These are phyloP conservation scores for Podila minutissima DNA, from an alignment of 192 early-diverging fungal species.

Conservation along the genomic window DNA sequence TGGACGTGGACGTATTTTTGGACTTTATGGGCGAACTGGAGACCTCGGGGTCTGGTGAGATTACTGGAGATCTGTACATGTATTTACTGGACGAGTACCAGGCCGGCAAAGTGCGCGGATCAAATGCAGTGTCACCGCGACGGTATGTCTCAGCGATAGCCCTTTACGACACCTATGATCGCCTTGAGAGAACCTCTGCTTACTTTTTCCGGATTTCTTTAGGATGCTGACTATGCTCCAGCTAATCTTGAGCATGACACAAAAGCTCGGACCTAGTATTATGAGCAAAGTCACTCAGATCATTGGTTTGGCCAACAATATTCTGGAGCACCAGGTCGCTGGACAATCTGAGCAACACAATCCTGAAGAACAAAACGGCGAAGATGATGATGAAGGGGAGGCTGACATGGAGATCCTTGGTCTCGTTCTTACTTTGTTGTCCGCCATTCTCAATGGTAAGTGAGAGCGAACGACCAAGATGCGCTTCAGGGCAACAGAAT, in stretches of 20 bases:
- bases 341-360: background rate
- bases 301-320: slow-evolving; percentile 72
- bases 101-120: slow-evolving; percentile 54
- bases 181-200: background rate
- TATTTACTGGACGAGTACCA: slow-evolving; percentile 78
- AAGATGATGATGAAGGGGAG: slow-evolving; percentile 44
- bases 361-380: background rate
- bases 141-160: slow-evolving; percentile 29
- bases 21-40: slow-evolving; percentile 68
- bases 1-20: slow-evolving; percentile 72
- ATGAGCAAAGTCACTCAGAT: slow-evolving; percentile 80
- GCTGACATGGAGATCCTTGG: slow-evolving; percentile 67
- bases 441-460: slow-evolving; percentile 70
- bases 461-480: slow-evolving; percentile 18
- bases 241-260: slow-evolving; percentile 72
- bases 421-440: slow-evolving; percentile 69
- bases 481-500: background rate
- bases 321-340: slow-evolving; percentile 60
- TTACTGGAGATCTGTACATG: slow-evolving; percentile 81
- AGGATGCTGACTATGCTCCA: slow-evolving; percentile 69
- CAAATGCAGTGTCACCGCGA: slow-evolving; percentile 52
- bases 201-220: background rate
- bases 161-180: slow-evolving; percentile 1
- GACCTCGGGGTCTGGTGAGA: slow-evolving; percentile 35
- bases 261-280: slow-evolving; percentile 77